Evolutionary conservation across 345 rosid genomes (phyloP).

Genomic region (Linum lewisii): DNA sequence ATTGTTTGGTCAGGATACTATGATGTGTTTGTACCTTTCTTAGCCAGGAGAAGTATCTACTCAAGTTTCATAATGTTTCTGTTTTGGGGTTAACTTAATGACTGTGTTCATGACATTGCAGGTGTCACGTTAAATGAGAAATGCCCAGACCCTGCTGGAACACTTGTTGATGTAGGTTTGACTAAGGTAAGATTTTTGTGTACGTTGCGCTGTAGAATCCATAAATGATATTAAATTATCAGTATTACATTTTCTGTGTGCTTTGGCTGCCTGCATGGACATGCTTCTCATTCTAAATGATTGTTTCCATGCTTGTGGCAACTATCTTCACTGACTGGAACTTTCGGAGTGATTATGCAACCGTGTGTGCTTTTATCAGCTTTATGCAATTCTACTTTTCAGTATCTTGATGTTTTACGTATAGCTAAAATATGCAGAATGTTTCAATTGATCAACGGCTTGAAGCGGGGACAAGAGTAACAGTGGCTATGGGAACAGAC

Average conservation of each 20-base stretch:
- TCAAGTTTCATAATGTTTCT: no score
- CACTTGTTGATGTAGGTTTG: constrained; percentile 82
- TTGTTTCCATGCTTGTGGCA: background rate
- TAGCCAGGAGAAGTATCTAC: no score
- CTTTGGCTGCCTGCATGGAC: background rate
- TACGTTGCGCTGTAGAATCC: background rate
- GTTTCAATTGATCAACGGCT: constrained; percentile 53
- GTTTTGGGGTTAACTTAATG: constrained; percentile 6
- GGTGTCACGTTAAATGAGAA: constrained; percentile 64
- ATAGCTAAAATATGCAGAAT: constrained; percentile 42
- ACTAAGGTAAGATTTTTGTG: constrained; percentile 42
- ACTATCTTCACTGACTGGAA: background rate
- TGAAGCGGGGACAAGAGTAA: constrained; percentile 75
- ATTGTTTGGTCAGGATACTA: background rate
- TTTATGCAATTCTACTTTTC: background rate
- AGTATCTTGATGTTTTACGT: constrained; percentile 9
- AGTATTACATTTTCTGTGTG: background rate
- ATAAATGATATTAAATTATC: background rate
- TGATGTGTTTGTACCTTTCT: no score
- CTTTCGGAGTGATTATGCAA: background rate
- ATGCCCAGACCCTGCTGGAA: constrained; percentile 34
- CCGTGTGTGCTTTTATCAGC: background rate
- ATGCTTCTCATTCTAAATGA: background rate
- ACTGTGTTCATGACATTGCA: constrained; percentile 22
- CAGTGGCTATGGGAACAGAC: constrained; percentile 76